phyloP scores from a whole-genome alignment of 331 rosid species.

The Erythrophleum ivorense region DNA sequence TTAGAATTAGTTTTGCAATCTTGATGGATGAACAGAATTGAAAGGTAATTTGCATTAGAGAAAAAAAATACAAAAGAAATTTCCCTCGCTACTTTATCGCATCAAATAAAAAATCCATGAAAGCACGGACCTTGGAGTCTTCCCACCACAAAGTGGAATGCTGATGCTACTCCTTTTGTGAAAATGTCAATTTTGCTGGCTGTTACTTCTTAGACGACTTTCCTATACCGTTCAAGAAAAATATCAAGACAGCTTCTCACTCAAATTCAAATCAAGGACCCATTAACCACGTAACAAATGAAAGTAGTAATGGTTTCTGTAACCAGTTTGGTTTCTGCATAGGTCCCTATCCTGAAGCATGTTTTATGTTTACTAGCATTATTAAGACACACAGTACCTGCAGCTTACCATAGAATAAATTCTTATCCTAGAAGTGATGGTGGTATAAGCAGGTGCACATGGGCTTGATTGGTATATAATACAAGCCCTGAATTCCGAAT shows the following conservation, averaged over 20 bases:
- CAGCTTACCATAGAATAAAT: slow-evolving; percentile 22
- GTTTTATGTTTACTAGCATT: neutral
- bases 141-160: neutral
- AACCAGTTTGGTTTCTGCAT: neutral
- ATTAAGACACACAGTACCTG: neutral
- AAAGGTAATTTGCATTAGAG: slow-evolving; percentile 1
- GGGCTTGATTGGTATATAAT: too few relatives aligned
- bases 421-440: slow-evolving; percentile 44
- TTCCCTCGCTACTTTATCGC: too few relatives aligned
- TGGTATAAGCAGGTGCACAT: neutral
- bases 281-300: too few relatives aligned
- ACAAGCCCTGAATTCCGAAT: too few relatives aligned
- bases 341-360: neutral
- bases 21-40: neutral
- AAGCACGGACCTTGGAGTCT: too few relatives aligned
- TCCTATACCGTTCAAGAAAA: neutral
- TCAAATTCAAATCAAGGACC: neutral
- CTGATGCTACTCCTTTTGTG: neutral
- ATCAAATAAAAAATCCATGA: too few relatives aligned
- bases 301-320: too few relatives aligned
- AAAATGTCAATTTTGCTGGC: neutral
- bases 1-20: too few relatives aligned
- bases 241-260: neutral
- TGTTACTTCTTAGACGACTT: neutral
- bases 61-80: too few relatives aligned